Percentiles rank a stretch among this genome's conserved stretches.
phyloP scores from a whole-genome alignment of 2,329 filamentous ascomycete species.

The Penicillium glabrum region DNA sequence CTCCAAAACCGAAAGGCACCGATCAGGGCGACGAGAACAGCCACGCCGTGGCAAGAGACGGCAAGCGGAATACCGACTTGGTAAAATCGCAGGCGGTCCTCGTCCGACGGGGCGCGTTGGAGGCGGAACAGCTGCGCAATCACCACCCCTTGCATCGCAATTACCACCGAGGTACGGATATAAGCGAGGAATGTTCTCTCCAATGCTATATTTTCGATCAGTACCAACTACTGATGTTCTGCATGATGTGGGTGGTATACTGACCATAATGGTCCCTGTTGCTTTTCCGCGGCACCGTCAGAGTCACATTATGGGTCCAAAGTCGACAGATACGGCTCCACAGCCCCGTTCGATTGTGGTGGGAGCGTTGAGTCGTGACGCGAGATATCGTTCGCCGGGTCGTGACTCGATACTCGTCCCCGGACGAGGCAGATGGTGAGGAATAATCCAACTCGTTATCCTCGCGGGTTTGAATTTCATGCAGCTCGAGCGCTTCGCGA shows the following conservation, averaged over 20 bases:
- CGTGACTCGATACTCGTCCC: conserved; percentile 29
- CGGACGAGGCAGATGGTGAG: conserved; percentile 33
- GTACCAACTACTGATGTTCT: background rate
- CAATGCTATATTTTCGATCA: conserved; percentile 53
- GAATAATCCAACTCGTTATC: conserved; percentile 24
- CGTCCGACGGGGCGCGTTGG: conserved; percentile 36
- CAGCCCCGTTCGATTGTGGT: conserved; percentile 46
- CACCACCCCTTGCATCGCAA: conserved; percentile 66
- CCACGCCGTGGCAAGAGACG: conserved; percentile 49
- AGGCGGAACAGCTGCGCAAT: conserved; percentile 68
- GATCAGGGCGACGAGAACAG: conserved; percentile 52
- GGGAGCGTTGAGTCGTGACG: conserved; percentile 9
- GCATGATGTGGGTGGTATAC: conserved; percentile 1
- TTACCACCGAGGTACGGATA: conserved; percentile 66
- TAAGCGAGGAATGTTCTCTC: conserved; percentile 75
- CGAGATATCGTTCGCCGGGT: conserved; percentile 25
- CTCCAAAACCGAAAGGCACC: conserved; percentile 61
- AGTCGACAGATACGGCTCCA: conserved; percentile 69
- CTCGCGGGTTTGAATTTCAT: conserved; percentile 30
- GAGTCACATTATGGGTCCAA: conserved; percentile 66
- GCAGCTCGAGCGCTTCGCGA: conserved; percentile 26
- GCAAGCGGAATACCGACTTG: conserved; percentile 62
- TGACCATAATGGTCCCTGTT: conserved; percentile 45
- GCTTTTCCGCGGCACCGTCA: conserved; percentile 40
- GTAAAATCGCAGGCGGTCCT: conserved; percentile 58